A percentile compares a stretch with the other conserved stretches of the same genome.
Conservation (phyloP, 1,284 basidiomycete genomes). For the Leccinum subrobustum region DNA sequence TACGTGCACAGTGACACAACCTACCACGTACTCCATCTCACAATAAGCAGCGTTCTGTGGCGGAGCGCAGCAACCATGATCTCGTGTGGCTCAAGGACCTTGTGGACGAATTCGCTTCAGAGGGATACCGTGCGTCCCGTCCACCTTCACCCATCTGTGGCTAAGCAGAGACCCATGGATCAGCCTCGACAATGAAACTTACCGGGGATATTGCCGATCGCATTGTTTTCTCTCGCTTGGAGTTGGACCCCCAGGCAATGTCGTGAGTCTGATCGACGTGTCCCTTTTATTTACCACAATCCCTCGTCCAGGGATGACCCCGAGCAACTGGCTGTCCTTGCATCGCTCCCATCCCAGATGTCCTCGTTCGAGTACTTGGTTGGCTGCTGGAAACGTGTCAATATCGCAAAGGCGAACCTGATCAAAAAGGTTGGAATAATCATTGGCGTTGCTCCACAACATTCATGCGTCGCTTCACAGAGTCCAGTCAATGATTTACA, state of each 20-base stretch:
- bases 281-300: neutral
- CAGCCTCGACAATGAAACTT: constrained; percentile 39
- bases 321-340: constrained; percentile 76
- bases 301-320: constrained; percentile 65
- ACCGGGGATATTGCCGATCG: constrained; percentile 69
- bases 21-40: constrained; percentile 5
- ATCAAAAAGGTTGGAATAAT: constrained; percentile 53
- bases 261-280: constrained; percentile 49
- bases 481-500: constrained; percentile 62
- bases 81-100: constrained; percentile 85
- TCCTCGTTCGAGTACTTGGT: constrained; percentile 92
- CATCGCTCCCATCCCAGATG: constrained; percentile 74
- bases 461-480: constrained; percentile 27
- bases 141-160: neutral
- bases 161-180: constrained; percentile 11
- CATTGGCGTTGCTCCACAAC: neutral
- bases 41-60: constrained; percentile 56
- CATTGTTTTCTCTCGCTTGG: constrained; percentile 84
- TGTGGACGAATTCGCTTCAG: constrained; percentile 67
- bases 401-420: constrained; percentile 53
- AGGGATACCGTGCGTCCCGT: constrained; percentile 54
- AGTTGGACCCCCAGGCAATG: constrained; percentile 74
- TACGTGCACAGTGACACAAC: constrained; percentile 36
- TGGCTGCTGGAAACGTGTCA: constrained; percentile 87
- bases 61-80: constrained; percentile 68